phyloP scores from a whole-genome alignment of 768 basidiomycete genomes.

The Auricularia auricula-judae region DNA sequence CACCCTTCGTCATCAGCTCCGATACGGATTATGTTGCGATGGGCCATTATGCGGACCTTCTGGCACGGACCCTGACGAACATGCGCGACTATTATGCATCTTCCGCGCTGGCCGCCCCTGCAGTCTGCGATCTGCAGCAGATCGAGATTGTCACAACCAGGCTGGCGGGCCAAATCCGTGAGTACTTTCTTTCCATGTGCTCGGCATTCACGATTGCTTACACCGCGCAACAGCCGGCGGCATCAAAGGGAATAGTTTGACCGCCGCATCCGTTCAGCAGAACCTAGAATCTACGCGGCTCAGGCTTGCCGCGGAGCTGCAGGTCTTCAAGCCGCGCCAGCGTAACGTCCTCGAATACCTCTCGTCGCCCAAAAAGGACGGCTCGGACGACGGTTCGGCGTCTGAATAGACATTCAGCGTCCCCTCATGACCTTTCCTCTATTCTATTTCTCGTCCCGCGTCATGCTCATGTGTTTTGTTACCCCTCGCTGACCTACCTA shows the following conservation, averaged over 20 bases:
- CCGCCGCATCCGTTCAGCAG: background rate
- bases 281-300: background rate
- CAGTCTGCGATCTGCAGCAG: background rate
- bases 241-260: background rate
- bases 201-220: conserved; percentile 38
- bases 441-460: background rate
- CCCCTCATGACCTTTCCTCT: background rate
- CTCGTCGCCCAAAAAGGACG: background rate
- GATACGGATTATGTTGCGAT: conserved; percentile 50
- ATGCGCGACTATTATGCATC: conserved; percentile 42
- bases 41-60: conserved; percentile 40
- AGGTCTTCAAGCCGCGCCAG: background rate
- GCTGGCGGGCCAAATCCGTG: conserved; percentile 25
- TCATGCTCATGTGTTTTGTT: background rate
- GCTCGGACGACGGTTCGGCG: background rate
- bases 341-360: background rate
- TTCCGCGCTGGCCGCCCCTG: conserved; percentile 25
- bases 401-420: background rate
- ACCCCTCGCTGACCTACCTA: too few relatives aligned
- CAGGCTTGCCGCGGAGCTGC: background rate
- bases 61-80: conserved; percentile 48
- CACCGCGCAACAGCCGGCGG: conserved; percentile 24
- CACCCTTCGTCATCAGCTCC: conserved; percentile 28
- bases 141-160: conserved; percentile 3
- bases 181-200: conserved; percentile 29